phyloP scores from a whole-genome alignment of 148 eudicot species.

The Rheum nobile region DNA sequence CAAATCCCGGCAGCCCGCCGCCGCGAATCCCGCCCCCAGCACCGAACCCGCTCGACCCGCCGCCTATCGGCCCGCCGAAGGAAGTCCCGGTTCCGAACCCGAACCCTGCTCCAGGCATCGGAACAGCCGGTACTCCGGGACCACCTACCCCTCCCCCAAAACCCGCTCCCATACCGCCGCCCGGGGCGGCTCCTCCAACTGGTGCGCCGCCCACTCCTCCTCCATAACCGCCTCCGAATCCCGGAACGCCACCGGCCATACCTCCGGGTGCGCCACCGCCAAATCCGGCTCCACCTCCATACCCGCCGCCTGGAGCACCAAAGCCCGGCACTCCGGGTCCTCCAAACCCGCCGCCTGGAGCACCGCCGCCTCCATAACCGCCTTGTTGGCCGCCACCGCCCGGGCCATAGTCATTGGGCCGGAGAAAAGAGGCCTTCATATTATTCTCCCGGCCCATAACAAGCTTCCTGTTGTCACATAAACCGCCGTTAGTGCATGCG shows the following conservation, averaged over 20 bases:
- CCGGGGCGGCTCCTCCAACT: constrained; percentile 6
- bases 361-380: not conserved
- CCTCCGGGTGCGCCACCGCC: not conserved
- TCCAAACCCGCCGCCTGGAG: constrained; percentile 4
- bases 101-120: not conserved
- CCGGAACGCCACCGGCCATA: constrained; percentile 1
- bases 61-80: not conserved
- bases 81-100: not conserved
- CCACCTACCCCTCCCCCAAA: constrained; percentile 8
- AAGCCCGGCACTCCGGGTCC: too few species aligned
- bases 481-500: not conserved
- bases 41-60: not conserved
- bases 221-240: constrained; percentile 6
- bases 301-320: not conserved
- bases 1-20: not conserved
- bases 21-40: not conserved
- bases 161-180: constrained; percentile 4
- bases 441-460: not conserved
- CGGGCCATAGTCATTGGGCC: constrained; percentile 1
- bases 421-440: not conserved
- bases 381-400: not conserved
- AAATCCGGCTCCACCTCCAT: not conserved
- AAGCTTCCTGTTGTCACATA: constrained; percentile 1
- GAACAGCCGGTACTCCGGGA: not conserved
- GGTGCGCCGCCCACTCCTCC: constrained; percentile 2